Conservation (phyloP, 495 filamentous ascomycete species). For the Acidomyces sp. region DNA sequence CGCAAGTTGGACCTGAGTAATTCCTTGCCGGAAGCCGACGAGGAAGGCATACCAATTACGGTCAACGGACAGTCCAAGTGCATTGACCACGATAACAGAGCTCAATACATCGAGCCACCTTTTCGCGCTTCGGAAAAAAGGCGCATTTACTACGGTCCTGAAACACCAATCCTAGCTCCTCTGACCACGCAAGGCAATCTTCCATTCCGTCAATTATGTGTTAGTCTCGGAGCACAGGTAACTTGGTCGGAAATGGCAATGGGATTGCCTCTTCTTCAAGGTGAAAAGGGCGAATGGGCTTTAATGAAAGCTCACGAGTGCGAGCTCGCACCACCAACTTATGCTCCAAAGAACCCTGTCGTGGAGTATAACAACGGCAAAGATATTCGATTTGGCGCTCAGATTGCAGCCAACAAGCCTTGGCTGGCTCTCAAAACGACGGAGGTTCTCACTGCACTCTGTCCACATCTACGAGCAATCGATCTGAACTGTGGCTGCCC, state of each 20-base stretch:
- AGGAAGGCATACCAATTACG: conserved; percentile 3
- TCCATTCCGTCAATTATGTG: conserved; percentile 87
- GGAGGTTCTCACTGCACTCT: conserved; percentile 59
- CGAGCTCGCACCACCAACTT: conserved; percentile 56
- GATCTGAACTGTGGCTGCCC: conserved; percentile 96
- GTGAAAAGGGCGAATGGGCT: conserved; percentile 84
- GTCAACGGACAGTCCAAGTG: conserved; percentile 27
- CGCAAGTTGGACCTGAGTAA: conserved; percentile 19
- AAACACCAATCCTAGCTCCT: conserved; percentile 83
- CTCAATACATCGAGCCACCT: conserved; percentile 68
- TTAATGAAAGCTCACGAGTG: conserved; percentile 78
- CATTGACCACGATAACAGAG: conserved; percentile 51
- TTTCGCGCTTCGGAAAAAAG: conserved; percentile 85
- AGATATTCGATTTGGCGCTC: conserved; percentile 78
- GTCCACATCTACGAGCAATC: conserved; percentile 72
- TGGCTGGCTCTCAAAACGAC: conserved; percentile 78
- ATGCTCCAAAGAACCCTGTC: conserved; percentile 39
- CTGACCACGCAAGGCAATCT: conserved; percentile 92
- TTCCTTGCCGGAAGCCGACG: conserved; percentile 1
- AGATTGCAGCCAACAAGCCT: conserved; percentile 80
- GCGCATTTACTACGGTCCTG: conserved; percentile 78
- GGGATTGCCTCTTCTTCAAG: conserved; percentile 80
- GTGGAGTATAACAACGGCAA: conserved; percentile 65
- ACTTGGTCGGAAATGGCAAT: conserved; percentile 99
- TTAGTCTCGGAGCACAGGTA: conserved; percentile 73